Evolutionary conservation across 164 flowering plant species (phyloP).

Genomic region (Stephania japonica): DNA sequence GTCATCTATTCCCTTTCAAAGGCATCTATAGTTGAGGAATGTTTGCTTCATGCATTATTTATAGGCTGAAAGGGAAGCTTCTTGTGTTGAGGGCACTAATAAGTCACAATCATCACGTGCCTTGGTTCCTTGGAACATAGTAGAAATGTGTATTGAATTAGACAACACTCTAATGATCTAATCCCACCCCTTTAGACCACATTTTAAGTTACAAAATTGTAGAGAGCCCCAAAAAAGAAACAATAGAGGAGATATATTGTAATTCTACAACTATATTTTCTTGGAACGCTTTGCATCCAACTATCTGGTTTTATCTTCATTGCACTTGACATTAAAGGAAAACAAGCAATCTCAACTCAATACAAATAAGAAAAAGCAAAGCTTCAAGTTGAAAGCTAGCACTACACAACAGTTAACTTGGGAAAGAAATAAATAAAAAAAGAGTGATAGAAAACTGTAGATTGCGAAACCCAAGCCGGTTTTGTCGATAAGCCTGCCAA

Average conservation of each 20-base stretch:
- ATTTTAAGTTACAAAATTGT: neutral
- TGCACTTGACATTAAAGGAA: neutral
- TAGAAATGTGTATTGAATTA: neutral
- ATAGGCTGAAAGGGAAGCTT: no score
- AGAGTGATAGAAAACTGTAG: neutral
- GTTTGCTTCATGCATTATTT: neutral
- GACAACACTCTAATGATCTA: no score
- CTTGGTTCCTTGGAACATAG: neutral
- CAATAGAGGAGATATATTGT: neutral
- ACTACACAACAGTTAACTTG: conserved; percentile 1
- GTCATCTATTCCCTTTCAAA: neutral
- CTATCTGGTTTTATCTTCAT: conserved; percentile 7
- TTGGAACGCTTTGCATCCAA: neutral
- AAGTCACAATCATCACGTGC: neutral
- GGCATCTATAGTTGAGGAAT: neutral
- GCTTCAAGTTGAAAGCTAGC: neutral
- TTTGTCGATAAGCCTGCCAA: neutral
- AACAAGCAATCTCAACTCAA: neutral
- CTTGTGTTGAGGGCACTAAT: no score
- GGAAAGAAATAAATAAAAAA: neutral
- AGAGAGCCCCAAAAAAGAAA: neutral
- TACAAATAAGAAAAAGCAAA: conserved; percentile 2
- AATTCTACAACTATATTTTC: neutral
- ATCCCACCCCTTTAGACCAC: no score
- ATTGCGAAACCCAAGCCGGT: conserved; percentile 1